Evolutionary conservation across 2,329 filamentous ascomycete genomes (phyloP).

Genomic region (Fusarium sp.): DNA sequence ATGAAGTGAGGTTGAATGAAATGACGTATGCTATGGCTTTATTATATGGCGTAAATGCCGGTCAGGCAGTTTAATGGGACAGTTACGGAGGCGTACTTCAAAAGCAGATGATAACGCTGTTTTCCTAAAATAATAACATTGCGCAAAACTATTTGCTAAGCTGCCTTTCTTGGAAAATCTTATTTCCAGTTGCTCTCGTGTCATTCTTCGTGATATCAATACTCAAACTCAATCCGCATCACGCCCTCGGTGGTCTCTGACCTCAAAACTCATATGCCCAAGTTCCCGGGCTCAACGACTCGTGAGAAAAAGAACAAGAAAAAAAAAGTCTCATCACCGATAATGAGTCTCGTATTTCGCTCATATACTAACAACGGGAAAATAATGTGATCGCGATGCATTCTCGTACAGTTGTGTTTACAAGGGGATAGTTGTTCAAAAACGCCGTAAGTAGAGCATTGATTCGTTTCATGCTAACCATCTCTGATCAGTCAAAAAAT

Average conservation of each 20-base stretch:
- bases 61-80: background rate
- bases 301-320: background rate
- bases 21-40: constrained; percentile 23
- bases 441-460: constrained; percentile 18
- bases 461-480: constrained; percentile 15
- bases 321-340: background rate
- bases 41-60: background rate
- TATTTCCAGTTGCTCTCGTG: background rate
- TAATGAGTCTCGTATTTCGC: background rate
- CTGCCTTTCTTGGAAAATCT: background rate
- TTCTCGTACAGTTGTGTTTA: constrained; percentile 10
- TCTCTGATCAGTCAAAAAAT: constrained; percentile 25
- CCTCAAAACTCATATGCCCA: background rate
- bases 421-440: background rate
- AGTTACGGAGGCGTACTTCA: background rate
- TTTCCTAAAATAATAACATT: background rate
- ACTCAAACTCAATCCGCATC: background rate
- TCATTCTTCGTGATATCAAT: background rate
- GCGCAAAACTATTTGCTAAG: background rate
- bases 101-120: background rate
- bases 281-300: background rate
- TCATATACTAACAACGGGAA: background rate
- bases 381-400: background rate
- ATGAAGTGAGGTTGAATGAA: background rate
- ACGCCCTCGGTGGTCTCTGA: background rate